These are phyloP conservation scores for Vachellia pachyceras DNA, from an alignment of 306 rosid genomes.

Conservation along the genomic window DNA sequence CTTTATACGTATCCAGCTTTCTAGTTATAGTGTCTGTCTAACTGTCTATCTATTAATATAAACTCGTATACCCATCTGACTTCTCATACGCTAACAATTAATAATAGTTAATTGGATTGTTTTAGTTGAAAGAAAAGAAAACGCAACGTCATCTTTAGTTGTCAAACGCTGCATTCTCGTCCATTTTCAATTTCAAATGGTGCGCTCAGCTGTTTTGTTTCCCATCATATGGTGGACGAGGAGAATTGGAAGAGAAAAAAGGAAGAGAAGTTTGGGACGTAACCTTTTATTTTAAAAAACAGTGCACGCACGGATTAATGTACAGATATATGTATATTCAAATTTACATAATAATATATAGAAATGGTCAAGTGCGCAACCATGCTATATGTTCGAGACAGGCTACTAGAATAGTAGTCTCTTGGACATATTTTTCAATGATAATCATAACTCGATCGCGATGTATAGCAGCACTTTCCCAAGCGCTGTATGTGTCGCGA, in stretches of 20 bases:
- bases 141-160: not conserved
- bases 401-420: too few species aligned
- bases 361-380: not conserved
- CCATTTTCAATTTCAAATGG: not conserved
- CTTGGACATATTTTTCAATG: not conserved
- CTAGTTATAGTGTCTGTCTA: not conserved
- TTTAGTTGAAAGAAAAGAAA: not conserved
- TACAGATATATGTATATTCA: not conserved
- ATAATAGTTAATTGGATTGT: not conserved
- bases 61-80: not conserved
- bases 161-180: not conserved
- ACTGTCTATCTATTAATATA: too few species aligned
- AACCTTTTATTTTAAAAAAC: not conserved
- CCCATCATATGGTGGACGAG: not conserved
- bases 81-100: not conserved
- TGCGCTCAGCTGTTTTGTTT: conserved; percentile 12
- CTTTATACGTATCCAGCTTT: conserved; percentile 7
- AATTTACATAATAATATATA: not conserved
- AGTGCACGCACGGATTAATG: not conserved
- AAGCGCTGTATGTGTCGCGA: not conserved
- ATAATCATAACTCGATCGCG: not conserved
- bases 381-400: not conserved
- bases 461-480: not conserved
- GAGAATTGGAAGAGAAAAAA: not conserved
- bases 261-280: not conserved